phyloP scores from a whole-genome alignment of 495 filamentous ascomycete genomes.

The Aspergillus sparsus region DNA sequence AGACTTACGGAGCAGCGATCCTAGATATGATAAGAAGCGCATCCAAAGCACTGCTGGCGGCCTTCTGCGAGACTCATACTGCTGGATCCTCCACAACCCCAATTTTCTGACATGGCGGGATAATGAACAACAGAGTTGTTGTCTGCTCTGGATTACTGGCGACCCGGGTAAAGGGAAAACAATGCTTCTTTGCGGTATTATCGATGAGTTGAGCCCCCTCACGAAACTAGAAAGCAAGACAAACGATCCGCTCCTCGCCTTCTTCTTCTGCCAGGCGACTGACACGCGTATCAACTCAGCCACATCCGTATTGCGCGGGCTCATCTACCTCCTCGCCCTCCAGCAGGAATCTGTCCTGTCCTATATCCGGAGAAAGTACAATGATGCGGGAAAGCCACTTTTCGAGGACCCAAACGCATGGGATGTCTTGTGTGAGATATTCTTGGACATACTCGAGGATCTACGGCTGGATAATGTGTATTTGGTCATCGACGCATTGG shows the following conservation, averaged over 20 bases:
- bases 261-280: conserved; percentile 50
- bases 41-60: too few relatives aligned
- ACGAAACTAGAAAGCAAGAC: too few relatives aligned
- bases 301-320: conserved; percentile 38
- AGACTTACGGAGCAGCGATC: too few relatives aligned
- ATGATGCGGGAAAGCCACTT: conserved; percentile 24
- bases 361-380: conserved; percentile 30
- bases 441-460: conserved; percentile 39
- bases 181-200: conserved; percentile 43
- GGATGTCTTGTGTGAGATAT: conserved; percentile 31
- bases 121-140: not conserved
- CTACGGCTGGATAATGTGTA: conserved; percentile 28
- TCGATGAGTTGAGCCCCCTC: conserved; percentile 27
- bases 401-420: conserved; percentile 39
- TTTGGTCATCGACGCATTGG: conserved; percentile 51
- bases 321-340: conserved; percentile 40
- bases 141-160: conserved; percentile 26
- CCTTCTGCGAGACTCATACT: conserved; percentile 39
- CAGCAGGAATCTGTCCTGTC: conserved; percentile 33
- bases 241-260: conserved; percentile 23
- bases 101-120: conserved; percentile 29
- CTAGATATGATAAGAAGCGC: too few relatives aligned
- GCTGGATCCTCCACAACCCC: conserved; percentile 41
- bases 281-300: conserved; percentile 38
- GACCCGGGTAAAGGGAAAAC: conserved; percentile 32